A percentile compares a stretch with the other conserved stretches of the same genome.
phyloP scores from a whole-genome alignment of 441 rosid genomes.

The Metrosideros polymorpha region DNA sequence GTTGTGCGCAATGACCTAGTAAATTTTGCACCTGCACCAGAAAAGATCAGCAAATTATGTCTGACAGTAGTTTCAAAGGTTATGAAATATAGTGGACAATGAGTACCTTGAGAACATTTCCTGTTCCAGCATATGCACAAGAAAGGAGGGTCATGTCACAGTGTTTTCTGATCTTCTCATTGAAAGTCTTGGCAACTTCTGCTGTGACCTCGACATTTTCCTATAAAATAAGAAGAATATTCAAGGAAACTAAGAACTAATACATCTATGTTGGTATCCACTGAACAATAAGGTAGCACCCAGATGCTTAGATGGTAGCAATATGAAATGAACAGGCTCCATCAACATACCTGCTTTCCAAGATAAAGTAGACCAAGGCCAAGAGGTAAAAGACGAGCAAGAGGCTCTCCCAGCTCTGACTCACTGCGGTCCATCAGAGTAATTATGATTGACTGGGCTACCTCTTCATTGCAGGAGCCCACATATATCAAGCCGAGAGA shows the following conservation, averaged over 20 bases:
- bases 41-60: not conserved
- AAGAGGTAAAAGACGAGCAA: constrained; percentile 74
- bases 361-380: constrained; percentile 93
- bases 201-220: constrained; percentile 87
- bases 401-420: constrained; percentile 75
- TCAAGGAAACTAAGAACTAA: not conserved
- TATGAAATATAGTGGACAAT: not conserved
- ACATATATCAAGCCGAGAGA: constrained; percentile 84
- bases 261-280: not conserved
- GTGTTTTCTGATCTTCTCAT: constrained; percentile 75
- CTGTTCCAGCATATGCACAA: constrained; percentile 97
- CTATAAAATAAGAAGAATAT: constrained; percentile 21
- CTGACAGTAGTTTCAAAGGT: not conserved
- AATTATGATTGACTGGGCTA: constrained; percentile 80
- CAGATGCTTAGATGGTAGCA: not conserved
- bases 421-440: constrained; percentile 75
- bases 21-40: constrained; percentile 74
- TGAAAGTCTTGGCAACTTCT: constrained; percentile 82
- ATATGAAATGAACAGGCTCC: not conserved
- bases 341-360: constrained; percentile 74
- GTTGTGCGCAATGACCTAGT: constrained; percentile 77
- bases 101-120: constrained; percentile 85
- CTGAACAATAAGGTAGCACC: constrained; percentile 1
- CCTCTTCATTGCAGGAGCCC: constrained; percentile 93
- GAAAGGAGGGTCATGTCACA: constrained; percentile 86